Conservation (phyloP, 495 filamentous ascomycete genomes). For the Penicillium samsonianum region DNA sequence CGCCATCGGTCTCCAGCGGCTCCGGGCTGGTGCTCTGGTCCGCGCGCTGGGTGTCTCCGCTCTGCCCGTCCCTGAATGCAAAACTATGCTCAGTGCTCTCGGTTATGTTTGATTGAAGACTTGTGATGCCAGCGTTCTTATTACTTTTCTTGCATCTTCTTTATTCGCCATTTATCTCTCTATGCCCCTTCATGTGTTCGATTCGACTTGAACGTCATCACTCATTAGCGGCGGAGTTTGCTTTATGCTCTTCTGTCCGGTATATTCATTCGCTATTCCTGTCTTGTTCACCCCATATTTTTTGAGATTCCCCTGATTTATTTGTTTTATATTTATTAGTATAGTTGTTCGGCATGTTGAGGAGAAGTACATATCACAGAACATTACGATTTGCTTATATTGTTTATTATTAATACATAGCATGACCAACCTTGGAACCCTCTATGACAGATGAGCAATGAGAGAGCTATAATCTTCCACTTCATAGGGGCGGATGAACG, state of each 20-base stretch:
- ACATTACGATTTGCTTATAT: conserved; percentile 12
- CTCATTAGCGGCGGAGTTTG: conserved; percentile 39
- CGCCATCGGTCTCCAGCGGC: conserved; percentile 70
- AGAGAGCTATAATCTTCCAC: not conserved
- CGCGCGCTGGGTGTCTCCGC: conserved; percentile 64
- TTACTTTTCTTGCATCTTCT: conserved; percentile 7
- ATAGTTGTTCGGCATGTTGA: conserved; percentile 25
- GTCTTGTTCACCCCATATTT: conserved; percentile 18
- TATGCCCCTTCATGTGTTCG: conserved; percentile 12
- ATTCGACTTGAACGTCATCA: conserved; percentile 7
- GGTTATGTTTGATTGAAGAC: conserved; percentile 52
- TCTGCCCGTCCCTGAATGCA: conserved; percentile 61
- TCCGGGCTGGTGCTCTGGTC: conserved; percentile 70
- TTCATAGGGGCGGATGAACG: not conserved
- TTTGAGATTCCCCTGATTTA: conserved; percentile 26
- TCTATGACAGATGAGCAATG: not conserved
- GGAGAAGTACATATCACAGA: conserved; percentile 29
- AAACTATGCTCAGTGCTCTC: conserved; percentile 58
- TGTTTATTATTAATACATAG: conserved; percentile 3
- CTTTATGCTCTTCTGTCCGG: conserved; percentile 28
- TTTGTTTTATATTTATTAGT: conserved; percentile 15
- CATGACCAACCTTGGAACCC: not conserved
- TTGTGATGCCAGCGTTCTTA: conserved; percentile 7
- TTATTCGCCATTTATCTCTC: conserved; percentile 7
- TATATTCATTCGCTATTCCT: conserved; percentile 29